Evolutionary conservation across 352 stramenopile species (phyloP).

Genomic region (Phytophthora sojae): DNA sequence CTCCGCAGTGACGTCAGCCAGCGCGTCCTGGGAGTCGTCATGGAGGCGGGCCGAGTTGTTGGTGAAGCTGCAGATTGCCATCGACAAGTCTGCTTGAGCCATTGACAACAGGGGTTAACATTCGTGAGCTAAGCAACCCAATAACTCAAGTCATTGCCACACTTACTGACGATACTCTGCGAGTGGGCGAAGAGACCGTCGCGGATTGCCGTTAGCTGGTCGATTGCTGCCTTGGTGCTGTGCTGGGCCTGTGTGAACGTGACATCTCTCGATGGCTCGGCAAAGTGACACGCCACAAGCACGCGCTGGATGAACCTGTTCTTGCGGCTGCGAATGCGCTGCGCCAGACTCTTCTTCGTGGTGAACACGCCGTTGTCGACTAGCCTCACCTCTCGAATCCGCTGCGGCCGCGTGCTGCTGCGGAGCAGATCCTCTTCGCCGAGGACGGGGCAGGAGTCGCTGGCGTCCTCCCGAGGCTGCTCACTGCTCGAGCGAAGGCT

Average conservation of each 20-base stretch:
- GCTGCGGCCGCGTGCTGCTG: constrained; percentile 4
- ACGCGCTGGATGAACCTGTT: constrained; percentile 75
- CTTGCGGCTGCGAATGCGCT: constrained; percentile 56
- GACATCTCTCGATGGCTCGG: constrained; percentile 59
- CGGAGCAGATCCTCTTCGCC: constrained; percentile 18
- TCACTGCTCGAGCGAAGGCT: constrained; percentile 9
- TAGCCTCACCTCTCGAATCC: constrained; percentile 31
- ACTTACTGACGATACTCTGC: constrained; percentile 60
- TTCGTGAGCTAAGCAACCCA: background rate
- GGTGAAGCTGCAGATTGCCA: constrained; percentile 38
- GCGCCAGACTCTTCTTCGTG: constrained; percentile 23
- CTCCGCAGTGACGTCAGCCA: constrained; percentile 16
- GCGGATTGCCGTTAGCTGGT: constrained; percentile 52
- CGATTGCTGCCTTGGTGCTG: constrained; percentile 49
- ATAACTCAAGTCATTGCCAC: background rate
- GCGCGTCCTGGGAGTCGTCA: constrained; percentile 15
- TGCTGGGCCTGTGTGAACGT: constrained; percentile 57
- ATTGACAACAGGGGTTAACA: background rate
- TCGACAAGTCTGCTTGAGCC: constrained; percentile 36
- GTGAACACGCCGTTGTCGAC: constrained; percentile 35
- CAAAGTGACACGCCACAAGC: constrained; percentile 57
- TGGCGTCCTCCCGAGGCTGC: background rate
- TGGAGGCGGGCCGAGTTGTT: constrained; percentile 29
- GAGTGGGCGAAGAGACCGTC: constrained; percentile 53
- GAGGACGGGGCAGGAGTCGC: constrained; percentile 36